A percentile compares a stretch with the other conserved stretches of the same genome.
Conservation (phyloP, 2,329 filamentous ascomycete genomes). For the Colletotrichum lindemuthianum region DNA sequence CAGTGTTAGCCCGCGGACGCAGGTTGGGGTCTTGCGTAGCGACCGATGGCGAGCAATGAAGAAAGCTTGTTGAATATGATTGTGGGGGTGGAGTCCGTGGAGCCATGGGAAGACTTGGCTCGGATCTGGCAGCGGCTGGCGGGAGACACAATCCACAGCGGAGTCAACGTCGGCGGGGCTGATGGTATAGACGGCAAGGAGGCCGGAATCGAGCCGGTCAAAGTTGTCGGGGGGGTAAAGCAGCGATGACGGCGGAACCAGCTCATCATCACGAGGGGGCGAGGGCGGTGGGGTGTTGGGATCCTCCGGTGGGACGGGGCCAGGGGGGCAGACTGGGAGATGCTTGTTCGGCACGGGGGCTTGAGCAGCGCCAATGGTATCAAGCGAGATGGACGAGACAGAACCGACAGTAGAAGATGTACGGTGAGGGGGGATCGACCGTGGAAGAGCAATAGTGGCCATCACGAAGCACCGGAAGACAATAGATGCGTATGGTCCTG, state of each 20-base stretch:
- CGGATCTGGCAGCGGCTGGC: slow-evolving; percentile 85
- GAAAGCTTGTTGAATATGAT: slow-evolving; percentile 89
- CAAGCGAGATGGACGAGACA: slow-evolving; percentile 46
- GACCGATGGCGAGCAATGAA: slow-evolving; percentile 81
- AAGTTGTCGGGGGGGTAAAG: slow-evolving; percentile 79
- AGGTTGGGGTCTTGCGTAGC: slow-evolving; percentile 76
- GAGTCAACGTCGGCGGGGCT: slow-evolving; percentile 73
- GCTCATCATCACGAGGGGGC: slow-evolving; percentile 57
- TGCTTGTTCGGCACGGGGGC: slow-evolving; percentile 83
- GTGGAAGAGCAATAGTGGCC: slow-evolving; percentile 65
- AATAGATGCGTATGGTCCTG: neutral
- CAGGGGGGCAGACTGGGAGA: slow-evolving; percentile 87
- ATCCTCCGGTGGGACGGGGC: slow-evolving; percentile 67
- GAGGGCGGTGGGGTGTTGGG: slow-evolving; percentile 74
- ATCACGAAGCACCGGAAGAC: slow-evolving; percentile 39
- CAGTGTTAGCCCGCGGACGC: slow-evolving; percentile 82
- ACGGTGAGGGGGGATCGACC: slow-evolving; percentile 57
- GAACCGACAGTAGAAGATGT: slow-evolving; percentile 51
- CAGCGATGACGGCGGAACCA: slow-evolving; percentile 71
- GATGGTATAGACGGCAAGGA: slow-evolving; percentile 77
- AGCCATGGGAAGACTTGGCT: slow-evolving; percentile 95
- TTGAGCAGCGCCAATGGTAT: slow-evolving; percentile 48
- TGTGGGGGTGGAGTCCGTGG: slow-evolving; percentile 89
- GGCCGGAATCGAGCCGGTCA: slow-evolving; percentile 58
- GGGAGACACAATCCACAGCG: slow-evolving; percentile 79